Base-by-base conservation (phyloP, 805 yeast species). In the Komagataella phaffii region DNA sequence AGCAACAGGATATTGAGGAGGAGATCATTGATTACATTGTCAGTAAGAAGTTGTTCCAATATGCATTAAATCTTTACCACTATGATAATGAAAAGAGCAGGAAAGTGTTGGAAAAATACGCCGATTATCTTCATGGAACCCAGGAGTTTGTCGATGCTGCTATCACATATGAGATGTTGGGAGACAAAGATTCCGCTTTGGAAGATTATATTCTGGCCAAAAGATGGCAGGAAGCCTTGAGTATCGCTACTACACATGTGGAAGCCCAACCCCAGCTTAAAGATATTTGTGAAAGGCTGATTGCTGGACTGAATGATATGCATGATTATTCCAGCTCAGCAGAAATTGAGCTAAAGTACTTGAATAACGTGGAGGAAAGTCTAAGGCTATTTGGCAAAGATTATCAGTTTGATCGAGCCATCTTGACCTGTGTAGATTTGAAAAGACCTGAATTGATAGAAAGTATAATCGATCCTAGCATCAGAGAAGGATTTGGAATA, bases 401-500 rank as follows among this genome's bases (percentile, higher is more conserved):
- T 40, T 84, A 83, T 63, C 70, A 69, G 51, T 93, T 76, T 63
- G 89, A 82, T 50, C 83, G 79, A 46, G 98, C 97, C 0, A 77
- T 85, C 40, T 69, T 91, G 52, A 59, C 85, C 21, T 82, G 87
- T 5, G 61, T 68, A 17, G 72, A 72, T 45, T 74, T 76, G 51
- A 61, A 66, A 4, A 61, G 61, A 49, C 50, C 59, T 0, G 80
- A 77, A 12, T 63, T 83, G 24, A 65, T 87, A 10, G 79, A 75
- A 47, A 66, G 72, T 3, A 68, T 84, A 12, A 76, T 89, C 49
- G 96, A 88, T 57, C 78, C 82, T 1, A 85, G 82, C 17, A 65
- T 91, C 44, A 82, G 85, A 49, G 98, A 91, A 64, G 93, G 95
- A 1, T 93, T 89, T 66, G 96, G 95, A 56, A 71, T 76, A 0